phyloP scores from a whole-genome alignment of 768 basidiomycete species.

The Paxillus ammoniavirescens region DNA sequence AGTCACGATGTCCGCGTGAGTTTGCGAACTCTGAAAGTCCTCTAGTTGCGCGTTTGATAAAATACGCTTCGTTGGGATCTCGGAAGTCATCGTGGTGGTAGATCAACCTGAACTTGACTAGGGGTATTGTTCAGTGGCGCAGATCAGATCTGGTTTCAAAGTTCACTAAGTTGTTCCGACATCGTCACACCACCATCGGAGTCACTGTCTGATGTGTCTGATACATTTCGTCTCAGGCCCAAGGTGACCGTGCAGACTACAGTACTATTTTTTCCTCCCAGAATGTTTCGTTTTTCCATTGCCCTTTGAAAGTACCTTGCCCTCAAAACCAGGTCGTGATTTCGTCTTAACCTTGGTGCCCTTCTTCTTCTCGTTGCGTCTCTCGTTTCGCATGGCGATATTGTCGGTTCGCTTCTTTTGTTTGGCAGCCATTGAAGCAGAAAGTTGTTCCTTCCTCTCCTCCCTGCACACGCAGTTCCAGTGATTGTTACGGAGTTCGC shows the following conservation, averaged over 20 bases:
- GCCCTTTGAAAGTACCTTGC: conserved; percentile 70
- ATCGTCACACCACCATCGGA: no score
- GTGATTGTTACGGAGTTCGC: conserved; percentile 1
- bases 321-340: conserved; percentile 85
- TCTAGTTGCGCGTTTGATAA: conserved; percentile 74
- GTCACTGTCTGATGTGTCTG: no score
- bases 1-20: conserved; percentile 61
- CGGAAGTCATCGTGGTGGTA: conserved; percentile 36
- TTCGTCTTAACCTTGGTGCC: conserved; percentile 49
- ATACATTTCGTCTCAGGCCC: no score
- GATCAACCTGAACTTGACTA: conserved; percentile 2
- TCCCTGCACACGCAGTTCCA: conserved; percentile 51
- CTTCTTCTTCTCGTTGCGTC: conserved; percentile 60
- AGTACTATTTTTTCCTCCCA: conserved; percentile 21
- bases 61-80: conserved; percentile 67
- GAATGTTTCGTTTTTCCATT: conserved; percentile 29
- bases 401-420: conserved; percentile 93
- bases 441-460: conserved; percentile 78
- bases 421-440: conserved; percentile 73
- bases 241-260: no score
- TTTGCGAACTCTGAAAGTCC: conserved; percentile 75
- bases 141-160: no score
- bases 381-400: conserved; percentile 81
- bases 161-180: no score
- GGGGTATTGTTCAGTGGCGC: no score